Conservation (phyloP, 1,139 yeast genomes). For the Yamadazyma diospyri region DNA sequence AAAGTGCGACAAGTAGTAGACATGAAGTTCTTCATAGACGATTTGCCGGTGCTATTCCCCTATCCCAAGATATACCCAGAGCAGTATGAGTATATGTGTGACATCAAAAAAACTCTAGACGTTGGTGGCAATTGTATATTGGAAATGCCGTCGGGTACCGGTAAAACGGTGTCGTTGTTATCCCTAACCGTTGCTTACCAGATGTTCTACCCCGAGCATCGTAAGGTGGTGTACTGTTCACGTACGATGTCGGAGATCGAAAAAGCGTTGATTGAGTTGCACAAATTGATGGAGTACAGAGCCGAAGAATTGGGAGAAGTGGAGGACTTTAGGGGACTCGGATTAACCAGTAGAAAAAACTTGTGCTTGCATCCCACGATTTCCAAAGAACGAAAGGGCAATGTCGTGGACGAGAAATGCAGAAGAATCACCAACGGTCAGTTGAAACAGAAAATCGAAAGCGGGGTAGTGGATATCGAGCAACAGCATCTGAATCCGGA, state of each 20-base stretch:
- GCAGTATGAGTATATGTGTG: conserved; percentile 96
- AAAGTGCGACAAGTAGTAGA: too few species aligned
- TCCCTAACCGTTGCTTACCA: conserved; percentile 94
- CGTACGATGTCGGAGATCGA: conserved; percentile 99
- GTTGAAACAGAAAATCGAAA: conserved; percentile 62
- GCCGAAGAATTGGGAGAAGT: conserved; percentile 75
- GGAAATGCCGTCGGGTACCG: conserved; percentile 99
- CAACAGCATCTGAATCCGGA: conserved; percentile 42
- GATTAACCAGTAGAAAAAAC: conserved; percentile 91
- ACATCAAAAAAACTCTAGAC: conserved; percentile 87
- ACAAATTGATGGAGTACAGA: conserved; percentile 82
- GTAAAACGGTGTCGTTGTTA: conserved; percentile 88
- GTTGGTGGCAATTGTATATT: conserved; percentile 96
- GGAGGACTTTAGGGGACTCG: conserved; percentile 90
- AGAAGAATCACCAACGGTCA: conserved; percentile 93
- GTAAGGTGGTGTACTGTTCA: conserved; percentile 93
- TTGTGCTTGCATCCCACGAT: conserved; percentile 88
- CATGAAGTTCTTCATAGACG: conserved; percentile 84
- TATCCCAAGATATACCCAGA: conserved; percentile 97
- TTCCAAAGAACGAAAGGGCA: conserved; percentile 86
- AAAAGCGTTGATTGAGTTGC: conserved; percentile 92
- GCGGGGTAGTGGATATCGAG: conserved; percentile 52
- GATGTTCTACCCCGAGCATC: conserved; percentile 89
- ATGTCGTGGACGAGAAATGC: conserved; percentile 92
- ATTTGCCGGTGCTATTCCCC: conserved; percentile 93